phyloP scores from a whole-genome alignment of 176 grass and related monocot species.

The Ensete ventricosum region DNA sequence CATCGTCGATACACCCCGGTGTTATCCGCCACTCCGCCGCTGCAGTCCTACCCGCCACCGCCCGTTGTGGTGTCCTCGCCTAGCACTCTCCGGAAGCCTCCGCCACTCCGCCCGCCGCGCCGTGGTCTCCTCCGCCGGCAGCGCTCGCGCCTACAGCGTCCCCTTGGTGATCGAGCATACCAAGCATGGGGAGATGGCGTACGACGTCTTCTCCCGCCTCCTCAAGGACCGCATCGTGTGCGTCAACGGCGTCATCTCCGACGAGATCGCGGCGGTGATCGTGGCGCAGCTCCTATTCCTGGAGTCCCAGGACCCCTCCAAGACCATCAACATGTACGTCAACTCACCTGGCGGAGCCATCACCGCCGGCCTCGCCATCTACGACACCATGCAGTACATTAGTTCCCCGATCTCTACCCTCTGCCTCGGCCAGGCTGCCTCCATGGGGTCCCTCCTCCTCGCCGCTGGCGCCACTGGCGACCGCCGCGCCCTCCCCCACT shows the following conservation, averaged over 20 bases:
- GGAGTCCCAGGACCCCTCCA: conserved; percentile 87
- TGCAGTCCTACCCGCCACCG: too few relatives aligned
- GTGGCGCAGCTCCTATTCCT: conserved; percentile 94
- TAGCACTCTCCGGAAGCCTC: conserved; percentile 21
- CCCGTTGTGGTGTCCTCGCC: conserved; percentile 1
- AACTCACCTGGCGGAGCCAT: conserved; percentile 71
- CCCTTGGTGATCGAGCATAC: conserved; percentile 95
- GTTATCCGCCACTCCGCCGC: too few relatives aligned
- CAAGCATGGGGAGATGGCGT: conserved; percentile 67
- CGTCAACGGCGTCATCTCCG: conserved; percentile 70
- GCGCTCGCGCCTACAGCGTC: conserved; percentile 31
- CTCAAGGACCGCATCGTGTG: conserved; percentile 89
- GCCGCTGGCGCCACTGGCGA: conserved; percentile 74
- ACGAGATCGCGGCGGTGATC: conserved; percentile 61
- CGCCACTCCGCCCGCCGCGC: conserved; percentile 9
- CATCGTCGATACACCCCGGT: too few relatives aligned
- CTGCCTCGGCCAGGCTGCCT: conserved; percentile 89
- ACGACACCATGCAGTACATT: conserved; percentile 98
- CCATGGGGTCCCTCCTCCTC: conserved; percentile 90
- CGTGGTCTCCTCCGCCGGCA: conserved; percentile 19
- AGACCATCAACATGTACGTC: conserved; percentile 89
- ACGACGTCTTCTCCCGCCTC: conserved; percentile 83
- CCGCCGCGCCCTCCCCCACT: conserved; percentile 78
- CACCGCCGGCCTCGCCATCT: conserved; percentile 81
- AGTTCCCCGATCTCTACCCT: conserved; percentile 75